phyloP scores from a whole-genome alignment of 352 stramenopile genomes.

The Albugo laibachii region DNA sequence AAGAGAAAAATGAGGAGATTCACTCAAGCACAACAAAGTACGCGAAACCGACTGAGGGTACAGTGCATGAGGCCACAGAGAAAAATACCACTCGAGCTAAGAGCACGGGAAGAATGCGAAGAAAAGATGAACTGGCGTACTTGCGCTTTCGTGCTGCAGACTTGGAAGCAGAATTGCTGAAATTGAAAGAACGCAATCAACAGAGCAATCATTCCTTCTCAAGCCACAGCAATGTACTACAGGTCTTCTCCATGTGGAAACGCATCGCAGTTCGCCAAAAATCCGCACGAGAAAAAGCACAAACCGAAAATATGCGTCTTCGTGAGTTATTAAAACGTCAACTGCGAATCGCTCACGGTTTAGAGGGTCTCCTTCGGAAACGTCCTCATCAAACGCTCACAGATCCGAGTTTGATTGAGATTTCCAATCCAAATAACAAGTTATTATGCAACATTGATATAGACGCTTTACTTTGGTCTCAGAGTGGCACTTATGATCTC shows the following conservation, averaged over 20 bases:
- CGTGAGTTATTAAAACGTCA: constrained; percentile 20
- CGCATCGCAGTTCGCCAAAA: constrained; percentile 26
- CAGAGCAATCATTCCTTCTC: constrained; percentile 6
- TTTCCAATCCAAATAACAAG: no score
- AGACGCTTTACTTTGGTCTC: no score
- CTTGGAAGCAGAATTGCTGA: constrained; percentile 16
- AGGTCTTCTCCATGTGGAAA: constrained; percentile 20
- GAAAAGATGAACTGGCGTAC: constrained; percentile 33
- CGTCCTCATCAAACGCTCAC: constrained; percentile 20
- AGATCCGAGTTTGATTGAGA: background rate
- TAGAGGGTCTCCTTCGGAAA: constrained; percentile 30
- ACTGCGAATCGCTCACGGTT: constrained; percentile 21
- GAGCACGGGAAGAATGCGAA: constrained; percentile 27
- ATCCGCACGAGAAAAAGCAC: constrained; percentile 10
- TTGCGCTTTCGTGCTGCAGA: constrained; percentile 20
- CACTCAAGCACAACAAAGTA: no score
- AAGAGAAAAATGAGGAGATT: no score
- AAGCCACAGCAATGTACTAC: constrained; percentile 5
- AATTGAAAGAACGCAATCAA: constrained; percentile 9
- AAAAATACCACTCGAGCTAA: constrained; percentile 1
- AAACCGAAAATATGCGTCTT: constrained; percentile 24
- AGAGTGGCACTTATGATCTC: no score
- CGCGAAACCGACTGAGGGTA: no score
- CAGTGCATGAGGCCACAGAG: no score
- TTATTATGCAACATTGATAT: no score